Evolutionary conservation across 2,329 filamentous ascomycete genomes (phyloP).

Genomic region (Apiospora aurea): DNA sequence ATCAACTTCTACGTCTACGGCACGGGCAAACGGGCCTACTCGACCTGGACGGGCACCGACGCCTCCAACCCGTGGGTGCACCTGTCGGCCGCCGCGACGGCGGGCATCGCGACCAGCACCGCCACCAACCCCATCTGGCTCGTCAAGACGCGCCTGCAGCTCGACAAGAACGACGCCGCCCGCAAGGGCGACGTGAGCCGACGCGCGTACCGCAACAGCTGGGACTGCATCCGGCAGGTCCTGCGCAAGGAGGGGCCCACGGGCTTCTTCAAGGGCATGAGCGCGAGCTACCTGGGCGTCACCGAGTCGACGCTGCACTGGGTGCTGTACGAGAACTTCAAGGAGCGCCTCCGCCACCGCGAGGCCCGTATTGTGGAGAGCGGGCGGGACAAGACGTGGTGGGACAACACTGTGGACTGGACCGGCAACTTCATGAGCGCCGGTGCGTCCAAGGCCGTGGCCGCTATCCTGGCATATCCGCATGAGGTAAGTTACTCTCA

Average conservation of each 20-base stretch:
- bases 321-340: slow-evolving; percentile 94
- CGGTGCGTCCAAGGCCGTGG: slow-evolving; percentile 84
- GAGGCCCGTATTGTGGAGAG: slow-evolving; percentile 63
- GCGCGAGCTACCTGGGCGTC: slow-evolving; percentile 89
- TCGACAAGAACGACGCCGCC: slow-evolving; percentile 81
- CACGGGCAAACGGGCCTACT: slow-evolving; percentile 85
- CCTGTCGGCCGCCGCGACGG: slow-evolving; percentile 75
- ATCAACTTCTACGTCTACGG: slow-evolving; percentile 97
- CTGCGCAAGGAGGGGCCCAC: slow-evolving; percentile 79
- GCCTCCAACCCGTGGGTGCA: slow-evolving; percentile 79
- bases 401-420: slow-evolving; percentile 80
- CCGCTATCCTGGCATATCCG: slow-evolving; percentile 86
- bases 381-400: slow-evolving; percentile 69
- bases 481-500: slow-evolving; percentile 71
- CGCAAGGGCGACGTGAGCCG: slow-evolving; percentile 59
- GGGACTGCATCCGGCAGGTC: slow-evolving; percentile 86
- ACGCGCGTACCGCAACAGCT: slow-evolving; percentile 84
- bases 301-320: slow-evolving; percentile 91
- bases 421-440: slow-evolving; percentile 81
- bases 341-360: slow-evolving; percentile 71
- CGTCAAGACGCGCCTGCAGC: slow-evolving; percentile 89
- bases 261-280: slow-evolving; percentile 89
- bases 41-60: slow-evolving; percentile 75
- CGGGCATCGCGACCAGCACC: slow-evolving; percentile 86
- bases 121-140: slow-evolving; percentile 97